Evolutionary conservation across 495 filamentous ascomycete genomes (phyloP).

Genomic region (Penicillium silybi): DNA sequence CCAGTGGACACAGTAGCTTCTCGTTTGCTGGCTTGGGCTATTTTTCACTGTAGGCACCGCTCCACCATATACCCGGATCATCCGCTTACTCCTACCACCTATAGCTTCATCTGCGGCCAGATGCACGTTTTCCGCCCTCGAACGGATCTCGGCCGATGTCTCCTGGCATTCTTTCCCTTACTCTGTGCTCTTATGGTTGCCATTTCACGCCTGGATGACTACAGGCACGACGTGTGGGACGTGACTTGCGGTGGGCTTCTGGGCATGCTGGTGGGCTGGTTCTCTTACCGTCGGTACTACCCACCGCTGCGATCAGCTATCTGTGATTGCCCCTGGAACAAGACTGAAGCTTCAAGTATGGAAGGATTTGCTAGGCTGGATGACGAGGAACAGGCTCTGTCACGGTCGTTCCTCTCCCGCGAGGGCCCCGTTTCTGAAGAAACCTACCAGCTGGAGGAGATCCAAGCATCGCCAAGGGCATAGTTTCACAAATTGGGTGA

Average conservation of each 20-base stretch:
- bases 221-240: constrained; percentile 92
- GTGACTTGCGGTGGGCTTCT: constrained; percentile 73
- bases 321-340: constrained; percentile 56
- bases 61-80: not conserved
- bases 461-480: not conserved
- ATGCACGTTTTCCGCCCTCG: constrained; percentile 73
- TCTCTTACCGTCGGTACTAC: constrained; percentile 75
- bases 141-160: constrained; percentile 61
- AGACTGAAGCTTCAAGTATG: constrained; percentile 25
- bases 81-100: not conserved
- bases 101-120: constrained; percentile 70
- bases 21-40: constrained; percentile 85
- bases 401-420: constrained; percentile 9
- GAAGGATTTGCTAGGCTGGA: constrained; percentile 43
- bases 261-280: constrained; percentile 70
- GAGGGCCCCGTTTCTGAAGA: constrained; percentile 18
- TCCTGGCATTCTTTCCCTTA: constrained; percentile 59
- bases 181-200: constrained; percentile 83
- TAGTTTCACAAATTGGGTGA: not conserved
- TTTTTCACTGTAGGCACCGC: constrained; percentile 53
- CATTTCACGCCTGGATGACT: constrained; percentile 88
- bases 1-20: constrained; percentile 83
- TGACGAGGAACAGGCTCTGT: constrained; percentile 46
- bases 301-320: constrained; percentile 43
- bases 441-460: constrained; percentile 24